These are phyloP conservation scores for Backusella liffmaniae DNA, from an alignment of 192 early-diverging fungal genomes.

Conservation along the genomic window DNA sequence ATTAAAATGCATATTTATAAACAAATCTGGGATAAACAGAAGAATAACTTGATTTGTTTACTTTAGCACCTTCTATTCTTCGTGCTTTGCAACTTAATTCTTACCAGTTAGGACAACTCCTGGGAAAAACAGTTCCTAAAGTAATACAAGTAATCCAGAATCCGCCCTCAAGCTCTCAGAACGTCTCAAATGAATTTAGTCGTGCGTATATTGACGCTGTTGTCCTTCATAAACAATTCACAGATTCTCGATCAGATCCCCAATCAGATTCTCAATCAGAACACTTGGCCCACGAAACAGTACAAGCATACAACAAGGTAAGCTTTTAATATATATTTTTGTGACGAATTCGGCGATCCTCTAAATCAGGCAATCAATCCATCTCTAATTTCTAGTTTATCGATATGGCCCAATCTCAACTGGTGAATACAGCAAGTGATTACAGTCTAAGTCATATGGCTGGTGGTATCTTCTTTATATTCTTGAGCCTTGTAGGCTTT, in stretches of 20 bases:
- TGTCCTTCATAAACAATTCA: neutral
- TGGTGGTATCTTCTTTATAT: constrained; percentile 16
- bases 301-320: constrained; percentile 22
- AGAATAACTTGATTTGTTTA: neutral
- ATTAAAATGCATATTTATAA: neutral
- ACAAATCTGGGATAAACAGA: neutral
- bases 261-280: neutral
- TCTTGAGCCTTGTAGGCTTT: neutral
- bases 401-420: constrained; percentile 9
- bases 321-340: neutral
- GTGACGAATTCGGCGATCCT: neutral
- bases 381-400: constrained; percentile 24
- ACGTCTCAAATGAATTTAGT: neutral
- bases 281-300: neutral
- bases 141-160: neutral
- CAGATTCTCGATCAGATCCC: neutral
- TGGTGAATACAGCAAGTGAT: constrained; percentile 26
- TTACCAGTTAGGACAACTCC: constrained; percentile 52
- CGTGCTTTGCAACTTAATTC: constrained; percentile 63
- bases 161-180: neutral
- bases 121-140: constrained; percentile 4
- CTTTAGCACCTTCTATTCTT: constrained; percentile 24
- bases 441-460: constrained; percentile 31
- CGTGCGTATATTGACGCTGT: constrained; percentile 7
- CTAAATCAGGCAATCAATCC: neutral